Evolutionary conservation across 2,329 filamentous ascomycete species (phyloP).

Genomic region (Pseudogymnoascus sp.): DNA sequence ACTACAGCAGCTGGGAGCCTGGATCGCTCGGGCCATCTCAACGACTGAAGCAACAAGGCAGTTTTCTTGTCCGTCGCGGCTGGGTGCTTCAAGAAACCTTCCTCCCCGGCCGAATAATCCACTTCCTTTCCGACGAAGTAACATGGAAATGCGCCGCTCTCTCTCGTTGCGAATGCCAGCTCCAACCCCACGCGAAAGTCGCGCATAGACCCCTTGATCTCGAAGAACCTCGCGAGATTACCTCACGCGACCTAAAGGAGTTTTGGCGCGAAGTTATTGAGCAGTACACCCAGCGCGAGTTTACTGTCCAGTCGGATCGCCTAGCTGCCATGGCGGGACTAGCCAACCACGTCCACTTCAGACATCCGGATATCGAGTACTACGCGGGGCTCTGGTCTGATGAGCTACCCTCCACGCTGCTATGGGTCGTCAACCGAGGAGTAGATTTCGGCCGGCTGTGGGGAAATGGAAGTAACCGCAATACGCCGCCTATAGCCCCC

Average conservation of each 20-base stretch:
- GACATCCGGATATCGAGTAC: constrained; percentile 13
- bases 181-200: neutral
- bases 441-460: neutral
- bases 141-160: constrained; percentile 1
- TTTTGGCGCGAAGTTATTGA: constrained; percentile 14
- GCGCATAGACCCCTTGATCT: neutral
- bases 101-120: neutral
- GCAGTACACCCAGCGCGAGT: constrained; percentile 15
- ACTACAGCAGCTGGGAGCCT: neutral
- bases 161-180: constrained; percentile 14
- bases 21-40: neutral
- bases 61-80: neutral
- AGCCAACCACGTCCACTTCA: neutral
- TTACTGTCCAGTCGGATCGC: constrained; percentile 16
- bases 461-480: neutral
- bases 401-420: neutral
- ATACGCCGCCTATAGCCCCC: neutral
- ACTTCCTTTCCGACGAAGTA: constrained; percentile 11
- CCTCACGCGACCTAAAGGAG: neutral
- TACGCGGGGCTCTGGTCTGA: constrained; percentile 16
- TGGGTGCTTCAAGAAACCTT: constrained; percentile 8
- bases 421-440: neutral
- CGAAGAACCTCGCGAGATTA: neutral
- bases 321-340: constrained; percentile 15
- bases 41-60: neutral